Percentiles rank a stretch among this genome's conserved stretches.
phyloP scores from a whole-genome alignment of 2,329 filamentous ascomycete species.

The Calonectria multiphialidica region DNA sequence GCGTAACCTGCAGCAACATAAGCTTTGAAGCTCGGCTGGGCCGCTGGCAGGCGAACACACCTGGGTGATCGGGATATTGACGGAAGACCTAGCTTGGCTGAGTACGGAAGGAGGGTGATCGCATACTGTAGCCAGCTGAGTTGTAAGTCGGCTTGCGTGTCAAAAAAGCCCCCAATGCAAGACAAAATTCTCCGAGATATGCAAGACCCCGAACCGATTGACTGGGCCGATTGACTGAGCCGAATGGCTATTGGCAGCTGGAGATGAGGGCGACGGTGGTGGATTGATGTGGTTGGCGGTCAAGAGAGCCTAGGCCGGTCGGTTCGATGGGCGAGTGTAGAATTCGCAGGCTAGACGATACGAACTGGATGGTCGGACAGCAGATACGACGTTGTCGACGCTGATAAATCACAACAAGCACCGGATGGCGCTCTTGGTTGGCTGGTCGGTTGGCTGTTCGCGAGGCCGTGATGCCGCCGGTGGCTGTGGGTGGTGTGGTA shows the following conservation, averaged over 20 bases:
- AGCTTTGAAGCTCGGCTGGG: neutral
- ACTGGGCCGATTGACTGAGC: neutral
- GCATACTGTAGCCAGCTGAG: neutral
- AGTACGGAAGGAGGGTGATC: neutral
- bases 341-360: neutral
- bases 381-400: neutral
- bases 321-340: neutral
- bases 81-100: slow-evolving; percentile 2
- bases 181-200: slow-evolving; percentile 11
- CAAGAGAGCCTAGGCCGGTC: neutral
- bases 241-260: neutral
- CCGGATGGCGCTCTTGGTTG: neutral
- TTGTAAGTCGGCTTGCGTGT: neutral
- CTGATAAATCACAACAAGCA: neutral
- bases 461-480: slow-evolving; percentile 8
- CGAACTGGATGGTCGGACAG: neutral
- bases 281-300: neutral
- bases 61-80: neutral
- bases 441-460: slow-evolving; percentile 12
- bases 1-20: neutral
- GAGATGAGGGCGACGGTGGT: neutral
- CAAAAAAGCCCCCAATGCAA: neutral
- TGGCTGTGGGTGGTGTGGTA: slow-evolving; percentile 10
- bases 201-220: neutral
- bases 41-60: neutral